Base-by-base conservation (phyloP, 345 rosid species). In the Populus tremula region DNA sequence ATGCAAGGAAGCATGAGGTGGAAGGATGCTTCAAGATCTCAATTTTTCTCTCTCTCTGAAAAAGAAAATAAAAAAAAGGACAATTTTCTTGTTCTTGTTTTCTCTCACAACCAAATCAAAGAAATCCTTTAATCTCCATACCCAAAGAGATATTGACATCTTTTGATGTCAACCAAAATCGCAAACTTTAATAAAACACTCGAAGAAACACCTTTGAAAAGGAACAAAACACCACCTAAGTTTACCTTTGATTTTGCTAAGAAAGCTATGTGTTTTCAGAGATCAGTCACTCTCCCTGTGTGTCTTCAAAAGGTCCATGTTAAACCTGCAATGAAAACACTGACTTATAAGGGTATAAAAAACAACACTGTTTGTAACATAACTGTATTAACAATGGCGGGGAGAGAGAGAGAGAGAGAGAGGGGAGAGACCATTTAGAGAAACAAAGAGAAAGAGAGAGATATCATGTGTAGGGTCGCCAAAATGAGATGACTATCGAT, bases 401-500 rank as follows among this genome's bases (percentile, higher is more conserved):
- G 12, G 29, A 6, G 53, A 45, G 29, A 61, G 21, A 14, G 59
- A 2, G 61, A 62, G 33, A 41, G 45, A 10, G 67, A 39, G 69
- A 39, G 41, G 33, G 10, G 23, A 39, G 67, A 41, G 69, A 39
- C 49, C 11, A 47, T 49, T 23, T 49, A 31, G 31, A 70, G 4
- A 43, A 2, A 27, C 4, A 53, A 5, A 36, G 39, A 21, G 25
- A 41, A 10, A 54, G 45, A 36, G 66, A 14, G 27, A 25, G 27
- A 11, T 41, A 38, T 59, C 23, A 8, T 38, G 69, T 8, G 25
- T 62, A 73, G 76, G 68, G 68, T 27, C 1, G 14, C 66, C 54
- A 41, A 73, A 41, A 43, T 12, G 76, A 43, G 54, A 35, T 33
- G 41, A 38, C 69, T 64, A 35, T 64, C 56, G 59, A 74, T 74